Conservation (phyloP, 768 basidiomycete species). For the Polyporus arcularius region DNA sequence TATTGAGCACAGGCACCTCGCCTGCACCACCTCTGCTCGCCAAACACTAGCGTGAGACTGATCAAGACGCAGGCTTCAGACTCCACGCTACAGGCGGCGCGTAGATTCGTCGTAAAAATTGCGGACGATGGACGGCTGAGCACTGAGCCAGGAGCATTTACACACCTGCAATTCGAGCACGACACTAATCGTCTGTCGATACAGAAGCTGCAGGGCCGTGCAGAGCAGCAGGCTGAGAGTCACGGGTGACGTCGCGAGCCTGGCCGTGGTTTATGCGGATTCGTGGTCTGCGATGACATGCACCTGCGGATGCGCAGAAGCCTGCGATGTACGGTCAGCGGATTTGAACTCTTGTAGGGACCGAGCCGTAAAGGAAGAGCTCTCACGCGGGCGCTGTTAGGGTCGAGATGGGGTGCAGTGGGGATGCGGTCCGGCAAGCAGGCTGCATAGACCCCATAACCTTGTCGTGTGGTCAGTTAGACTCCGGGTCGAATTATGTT, state of each 20-base stretch:
- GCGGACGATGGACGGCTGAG: background rate
- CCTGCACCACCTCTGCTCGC: slow-evolving; percentile 2
- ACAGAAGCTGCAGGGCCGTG: background rate
- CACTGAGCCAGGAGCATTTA: background rate
- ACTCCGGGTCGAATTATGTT: background rate
- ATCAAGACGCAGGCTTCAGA: background rate
- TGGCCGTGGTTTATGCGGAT: background rate
- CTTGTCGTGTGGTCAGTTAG: slow-evolving; percentile 3
- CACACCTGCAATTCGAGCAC: background rate
- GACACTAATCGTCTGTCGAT: background rate
- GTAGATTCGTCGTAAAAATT: background rate
- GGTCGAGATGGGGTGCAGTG: slow-evolving; percentile 6
- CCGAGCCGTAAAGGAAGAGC: background rate
- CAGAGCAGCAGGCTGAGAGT: background rate
- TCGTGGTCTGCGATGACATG: background rate
- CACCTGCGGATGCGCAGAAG: slow-evolving; percentile 5
- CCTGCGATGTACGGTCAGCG: slow-evolving; percentile 2
- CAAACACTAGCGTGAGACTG: slow-evolving; percentile 14
- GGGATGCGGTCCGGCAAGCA: slow-evolving; percentile 7
- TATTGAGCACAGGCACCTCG: background rate
- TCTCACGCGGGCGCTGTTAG: slow-evolving; percentile 13
- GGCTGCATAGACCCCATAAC: slow-evolving; percentile 14
- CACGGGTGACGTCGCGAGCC: background rate
- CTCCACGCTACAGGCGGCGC: background rate
- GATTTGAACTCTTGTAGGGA: background rate